These are phyloP conservation scores for Schizophyllum amplum DNA, from an alignment of 1,284 basidiomycete species.

Conservation along the genomic window DNA sequence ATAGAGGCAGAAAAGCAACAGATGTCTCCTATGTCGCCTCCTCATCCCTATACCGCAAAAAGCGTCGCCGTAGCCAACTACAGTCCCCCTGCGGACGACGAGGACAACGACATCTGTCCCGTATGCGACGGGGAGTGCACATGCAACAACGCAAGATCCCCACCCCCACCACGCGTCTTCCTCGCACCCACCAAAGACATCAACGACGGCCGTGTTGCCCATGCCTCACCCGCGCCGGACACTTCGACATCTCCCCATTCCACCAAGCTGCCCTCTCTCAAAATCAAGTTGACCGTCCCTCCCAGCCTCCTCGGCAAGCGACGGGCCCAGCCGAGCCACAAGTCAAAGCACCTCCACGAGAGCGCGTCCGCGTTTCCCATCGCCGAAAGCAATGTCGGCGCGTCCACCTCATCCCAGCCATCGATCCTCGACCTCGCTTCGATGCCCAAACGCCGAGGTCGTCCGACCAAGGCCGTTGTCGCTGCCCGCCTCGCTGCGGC, in stretches of 20 bases:
- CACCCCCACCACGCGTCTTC: conserved; percentile 17
- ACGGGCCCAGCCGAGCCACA: conserved; percentile 18
- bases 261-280: conserved; percentile 38
- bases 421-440: conserved; percentile 9
- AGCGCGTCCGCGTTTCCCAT: too few relatives aligned
- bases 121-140: conserved; percentile 83
- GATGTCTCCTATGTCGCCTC: conserved; percentile 55
- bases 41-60: conserved; percentile 59
- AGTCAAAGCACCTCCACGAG: conserved; percentile 16
- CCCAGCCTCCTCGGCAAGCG: conserved; percentile 38
- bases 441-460: conserved; percentile 42
- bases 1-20: conserved; percentile 32
- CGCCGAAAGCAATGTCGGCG: too few relatives aligned
- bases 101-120: conserved; percentile 61
- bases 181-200: conserved; percentile 17
- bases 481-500: conserved; percentile 16
- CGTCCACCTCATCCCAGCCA: not conserved
- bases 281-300: conserved; percentile 70
- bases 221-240: conserved; percentile 13
- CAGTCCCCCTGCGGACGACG: conserved; percentile 32
- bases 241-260: conserved; percentile 17
- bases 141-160: conserved; percentile 39
- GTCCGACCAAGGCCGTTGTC: conserved; percentile 39
- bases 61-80: conserved; percentile 23
- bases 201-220: conserved; percentile 4